phyloP scores from a whole-genome alignment of 2,329 filamentous ascomycete genomes.

The Emmonsia crescens region DNA sequence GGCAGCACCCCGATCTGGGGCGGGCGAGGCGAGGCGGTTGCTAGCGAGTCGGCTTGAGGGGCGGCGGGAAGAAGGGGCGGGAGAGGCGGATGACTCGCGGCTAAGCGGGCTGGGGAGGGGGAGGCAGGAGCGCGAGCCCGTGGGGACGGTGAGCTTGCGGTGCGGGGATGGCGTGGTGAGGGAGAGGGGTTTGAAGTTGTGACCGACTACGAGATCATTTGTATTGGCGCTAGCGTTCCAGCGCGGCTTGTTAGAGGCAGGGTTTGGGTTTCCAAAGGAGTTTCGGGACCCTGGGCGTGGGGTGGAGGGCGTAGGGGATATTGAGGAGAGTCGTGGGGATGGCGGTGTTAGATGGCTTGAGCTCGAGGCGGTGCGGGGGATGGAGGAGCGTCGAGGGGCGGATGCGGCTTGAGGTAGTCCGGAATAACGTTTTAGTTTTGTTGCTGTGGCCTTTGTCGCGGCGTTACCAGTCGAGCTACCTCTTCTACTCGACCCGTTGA shows the following conservation, averaged over 20 bases:
- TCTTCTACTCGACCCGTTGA: slow-evolving; percentile 36
- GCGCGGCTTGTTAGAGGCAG: slow-evolving; percentile 43
- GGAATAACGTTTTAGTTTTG: slow-evolving; percentile 37
- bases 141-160: slow-evolving; percentile 23
- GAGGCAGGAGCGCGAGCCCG: slow-evolving; percentile 30
- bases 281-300: slow-evolving; percentile 20
- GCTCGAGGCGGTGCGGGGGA: slow-evolving; percentile 22
- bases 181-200: slow-evolving; percentile 55
- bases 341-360: slow-evolving; percentile 11
- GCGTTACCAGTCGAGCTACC: slow-evolving; percentile 35
- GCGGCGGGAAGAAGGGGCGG: slow-evolving; percentile 22
- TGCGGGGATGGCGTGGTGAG: slow-evolving; percentile 50
- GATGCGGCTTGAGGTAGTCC: slow-evolving; percentile 33
- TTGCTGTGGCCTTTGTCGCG: slow-evolving; percentile 29
- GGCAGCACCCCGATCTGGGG: slow-evolving; percentile 18
- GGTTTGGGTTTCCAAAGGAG: slow-evolving; percentile 10
- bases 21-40: slow-evolving; percentile 7
- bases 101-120: slow-evolving; percentile 32
- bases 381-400: slow-evolving; percentile 26
- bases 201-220: slow-evolving; percentile 52
- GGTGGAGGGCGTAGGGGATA: slow-evolving; percentile 28
- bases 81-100: slow-evolving; percentile 33
- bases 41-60: slow-evolving; percentile 22
- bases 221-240: slow-evolving; percentile 63
- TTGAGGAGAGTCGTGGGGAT: slow-evolving; percentile 11